Evolutionary conservation across 2,329 filamentous ascomycete species (phyloP).

Genomic region (Thielaviopsis punctulata): DNA sequence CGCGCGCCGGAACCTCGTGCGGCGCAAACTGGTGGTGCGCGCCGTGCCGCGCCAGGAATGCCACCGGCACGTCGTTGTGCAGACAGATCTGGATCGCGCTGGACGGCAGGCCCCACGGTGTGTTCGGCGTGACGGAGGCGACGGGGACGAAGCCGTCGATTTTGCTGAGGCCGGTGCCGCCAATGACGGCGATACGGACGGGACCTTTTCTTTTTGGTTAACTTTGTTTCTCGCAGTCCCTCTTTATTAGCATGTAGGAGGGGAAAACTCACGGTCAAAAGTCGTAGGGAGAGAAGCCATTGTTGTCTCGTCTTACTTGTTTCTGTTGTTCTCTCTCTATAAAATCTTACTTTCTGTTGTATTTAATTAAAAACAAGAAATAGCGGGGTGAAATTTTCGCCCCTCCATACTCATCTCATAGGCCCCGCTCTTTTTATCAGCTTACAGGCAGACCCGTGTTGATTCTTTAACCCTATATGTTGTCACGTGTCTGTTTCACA

Average conservation of each 20-base stretch:
- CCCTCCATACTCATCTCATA: background rate
- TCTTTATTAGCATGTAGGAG: background rate
- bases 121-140: conserved; percentile 56
- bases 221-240: background rate
- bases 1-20: conserved; percentile 84
- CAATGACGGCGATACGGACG: conserved; percentile 76
- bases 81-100: conserved; percentile 71
- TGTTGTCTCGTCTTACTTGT: conserved; percentile 14
- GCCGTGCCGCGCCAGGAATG: conserved; percentile 89
- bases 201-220: conserved; percentile 28
- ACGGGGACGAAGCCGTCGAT: conserved; percentile 77
- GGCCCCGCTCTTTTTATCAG: no score
- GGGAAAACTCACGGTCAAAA: conserved; percentile 35
- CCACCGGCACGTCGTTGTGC: conserved; percentile 66
- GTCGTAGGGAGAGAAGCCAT: conserved; percentile 39
- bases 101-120: conserved; percentile 75
- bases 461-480: no score
- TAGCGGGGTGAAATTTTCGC: conserved; percentile 2
- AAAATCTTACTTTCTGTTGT: background rate
- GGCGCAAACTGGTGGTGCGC: conserved; percentile 76
- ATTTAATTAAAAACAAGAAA: background rate
- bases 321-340: background rate
- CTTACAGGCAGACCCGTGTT: no score
- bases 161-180: conserved; percentile 79
- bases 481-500: no score